Evolutionary conservation across 306 rosid species (phyloP).

Genomic region (Phaseolus lunatus): DNA sequence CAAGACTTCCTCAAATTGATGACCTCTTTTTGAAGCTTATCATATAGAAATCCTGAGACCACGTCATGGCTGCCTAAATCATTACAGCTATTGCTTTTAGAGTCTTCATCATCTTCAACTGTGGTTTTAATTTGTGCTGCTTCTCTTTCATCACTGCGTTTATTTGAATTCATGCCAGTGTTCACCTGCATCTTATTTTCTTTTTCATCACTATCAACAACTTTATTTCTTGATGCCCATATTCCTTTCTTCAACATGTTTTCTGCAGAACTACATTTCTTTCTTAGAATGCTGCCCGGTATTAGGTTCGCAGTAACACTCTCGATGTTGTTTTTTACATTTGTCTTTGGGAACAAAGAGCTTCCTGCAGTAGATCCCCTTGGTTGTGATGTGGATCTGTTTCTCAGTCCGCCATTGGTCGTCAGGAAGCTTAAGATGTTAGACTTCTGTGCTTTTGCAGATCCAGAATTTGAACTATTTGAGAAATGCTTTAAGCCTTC

Average conservation of each 20-base stretch:
- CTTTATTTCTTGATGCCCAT: constrained; percentile 78
- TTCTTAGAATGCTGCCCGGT: constrained; percentile 51
- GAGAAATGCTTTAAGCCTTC: constrained; percentile 77
- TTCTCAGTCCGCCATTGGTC: constrained; percentile 65
- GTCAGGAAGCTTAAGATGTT: constrained; percentile 76
- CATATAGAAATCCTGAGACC: constrained; percentile 91
- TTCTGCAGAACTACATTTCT: constrained; percentile 56
- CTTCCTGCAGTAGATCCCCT: constrained; percentile 59
- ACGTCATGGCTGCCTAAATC: constrained; percentile 57
- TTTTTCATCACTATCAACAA: constrained; percentile 71
- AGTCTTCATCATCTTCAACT: constrained; percentile 43
- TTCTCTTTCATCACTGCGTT: constrained; percentile 41
- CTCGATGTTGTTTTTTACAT: constrained; percentile 50
- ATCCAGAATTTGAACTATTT: constrained; percentile 57
- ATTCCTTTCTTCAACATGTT: constrained; percentile 67
- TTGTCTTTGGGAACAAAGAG: constrained; percentile 58
- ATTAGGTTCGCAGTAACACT: constrained; percentile 49
- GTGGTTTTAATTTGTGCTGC: constrained; percentile 46
- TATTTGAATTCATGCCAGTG: constrained; percentile 27
- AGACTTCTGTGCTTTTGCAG: constrained; percentile 62
- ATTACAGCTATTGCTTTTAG: constrained; percentile 41
- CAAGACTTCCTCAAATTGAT: constrained; percentile 72
- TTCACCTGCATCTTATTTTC: constrained; percentile 58
- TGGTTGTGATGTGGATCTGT: constrained; percentile 82
- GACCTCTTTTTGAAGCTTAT: constrained; percentile 85